Evolutionary conservation across 257 asterid species (phyloP).

Genomic region (Petrea volubilis): DNA sequence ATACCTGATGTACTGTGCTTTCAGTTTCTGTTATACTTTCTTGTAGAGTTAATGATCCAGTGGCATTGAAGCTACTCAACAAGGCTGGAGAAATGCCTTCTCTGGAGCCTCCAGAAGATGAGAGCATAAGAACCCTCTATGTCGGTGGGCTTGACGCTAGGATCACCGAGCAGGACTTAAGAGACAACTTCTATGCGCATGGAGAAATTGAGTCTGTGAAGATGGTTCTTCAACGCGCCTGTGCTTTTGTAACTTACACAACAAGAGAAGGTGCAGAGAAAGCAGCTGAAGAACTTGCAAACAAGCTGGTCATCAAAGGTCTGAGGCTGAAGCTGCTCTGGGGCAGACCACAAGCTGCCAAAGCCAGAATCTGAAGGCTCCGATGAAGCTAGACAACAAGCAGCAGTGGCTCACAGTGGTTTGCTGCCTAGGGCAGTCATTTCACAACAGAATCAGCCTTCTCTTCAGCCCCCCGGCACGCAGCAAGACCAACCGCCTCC

Average conservation of each 20-base stretch:
- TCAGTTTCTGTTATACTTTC: conserved; percentile 4
- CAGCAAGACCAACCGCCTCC: conserved; percentile 59
- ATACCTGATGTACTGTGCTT: not conserved
- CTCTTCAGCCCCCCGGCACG: conserved; percentile 48
- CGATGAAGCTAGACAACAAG: conserved; percentile 79
- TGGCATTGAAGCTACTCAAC: conserved; percentile 83
- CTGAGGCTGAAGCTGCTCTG: conserved; percentile 87
- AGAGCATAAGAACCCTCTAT: conserved; percentile 89
- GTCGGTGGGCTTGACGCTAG: conserved; percentile 95
- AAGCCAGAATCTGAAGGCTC: conserved; percentile 63
- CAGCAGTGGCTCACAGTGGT: conserved; percentile 78
- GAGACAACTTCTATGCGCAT: conserved; percentile 89
- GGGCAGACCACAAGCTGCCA: conserved; percentile 92
- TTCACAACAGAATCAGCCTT: conserved; percentile 86
- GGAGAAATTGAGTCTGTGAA: conserved; percentile 96
- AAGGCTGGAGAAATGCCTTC: conserved; percentile 99
- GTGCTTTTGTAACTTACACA: conserved; percentile 94
- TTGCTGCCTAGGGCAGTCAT: conserved; percentile 84
- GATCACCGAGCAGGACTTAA: conserved; percentile 78
- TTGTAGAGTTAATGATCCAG: conserved; percentile 90
- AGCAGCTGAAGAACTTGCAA: conserved; percentile 98
- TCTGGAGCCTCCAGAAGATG: conserved; percentile 93
- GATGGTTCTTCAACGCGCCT: conserved; percentile 87
- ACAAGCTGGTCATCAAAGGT: conserved; percentile 87
- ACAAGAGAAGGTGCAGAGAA: conserved; percentile 96